Percentiles rank a stretch among this genome's conserved stretches.
Evolutionary conservation across 1,284 basidiomycete species (phyloP).

Genomic region (Lentinula novae-zelandiae): DNA sequence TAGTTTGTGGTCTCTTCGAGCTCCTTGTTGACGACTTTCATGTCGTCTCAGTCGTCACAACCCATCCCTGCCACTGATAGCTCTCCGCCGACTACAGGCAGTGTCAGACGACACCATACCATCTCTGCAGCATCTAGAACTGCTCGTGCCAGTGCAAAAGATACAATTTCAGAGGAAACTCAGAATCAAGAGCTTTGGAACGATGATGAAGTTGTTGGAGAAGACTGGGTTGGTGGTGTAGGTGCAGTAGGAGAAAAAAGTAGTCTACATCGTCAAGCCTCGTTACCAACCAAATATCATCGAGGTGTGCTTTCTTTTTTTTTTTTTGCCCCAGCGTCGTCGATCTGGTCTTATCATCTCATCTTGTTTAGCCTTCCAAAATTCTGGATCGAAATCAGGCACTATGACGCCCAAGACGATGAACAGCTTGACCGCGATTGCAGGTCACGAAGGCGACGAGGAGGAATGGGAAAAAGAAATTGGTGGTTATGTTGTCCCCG

Average conservation of each 20-base stretch:
- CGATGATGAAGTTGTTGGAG: conserved; percentile 73
- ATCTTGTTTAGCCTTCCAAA: conserved; percentile 37
- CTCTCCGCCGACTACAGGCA: conserved; percentile 33
- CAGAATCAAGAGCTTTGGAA: conserved; percentile 61
- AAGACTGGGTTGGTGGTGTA: conserved; percentile 75
- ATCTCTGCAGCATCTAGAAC: conserved; percentile 73
- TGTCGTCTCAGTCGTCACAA: conserved; percentile 15
- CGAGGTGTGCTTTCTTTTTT: conserved; percentile 46
- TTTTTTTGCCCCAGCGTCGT: conserved; percentile 9
- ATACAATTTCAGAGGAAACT: conserved; percentile 64
- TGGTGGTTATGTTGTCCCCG: conserved; percentile 47
- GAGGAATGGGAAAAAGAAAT: conserved; percentile 78
- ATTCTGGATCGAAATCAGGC: conserved; percentile 50
- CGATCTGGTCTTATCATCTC: conserved; percentile 10
- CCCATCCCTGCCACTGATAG: conserved; percentile 2
- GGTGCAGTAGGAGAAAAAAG: conserved; percentile 80
- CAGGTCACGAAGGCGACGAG: conserved; percentile 80
- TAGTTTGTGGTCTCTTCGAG: not conserved
- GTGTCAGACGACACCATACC: conserved; percentile 75
- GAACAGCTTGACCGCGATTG: conserved; percentile 77
- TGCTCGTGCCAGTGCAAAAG: conserved; percentile 55
- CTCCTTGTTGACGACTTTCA: conserved; percentile 11
- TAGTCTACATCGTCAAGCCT: conserved; percentile 73
- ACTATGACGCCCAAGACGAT: conserved; percentile 67
- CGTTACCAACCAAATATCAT: conserved; percentile 77